phyloP scores from a whole-genome alignment of 805 yeast genomes.

The Kockiozyma suomiensis region DNA sequence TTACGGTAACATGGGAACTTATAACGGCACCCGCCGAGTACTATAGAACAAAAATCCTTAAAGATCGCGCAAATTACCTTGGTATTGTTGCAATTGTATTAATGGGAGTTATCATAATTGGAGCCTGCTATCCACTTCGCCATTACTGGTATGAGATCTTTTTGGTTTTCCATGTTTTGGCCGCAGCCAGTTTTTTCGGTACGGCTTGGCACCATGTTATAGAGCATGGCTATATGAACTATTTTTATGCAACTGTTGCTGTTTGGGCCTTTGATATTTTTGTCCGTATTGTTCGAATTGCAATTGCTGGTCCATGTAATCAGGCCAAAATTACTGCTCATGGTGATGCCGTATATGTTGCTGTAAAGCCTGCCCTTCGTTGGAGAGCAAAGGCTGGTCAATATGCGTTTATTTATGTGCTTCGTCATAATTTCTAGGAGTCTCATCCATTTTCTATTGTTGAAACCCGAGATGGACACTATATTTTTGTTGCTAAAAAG shows the following conservation, averaged over 20 bases:
- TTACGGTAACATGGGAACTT: not conserved
- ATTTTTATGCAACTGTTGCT: constrained; percentile 51
- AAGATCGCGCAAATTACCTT: too few relatives aligned
- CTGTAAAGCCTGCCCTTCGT: constrained; percentile 16
- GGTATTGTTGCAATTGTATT: constrained; percentile 44
- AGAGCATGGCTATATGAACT: constrained; percentile 47
- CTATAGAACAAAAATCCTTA: too few relatives aligned
- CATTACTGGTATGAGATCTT: constrained; percentile 58
- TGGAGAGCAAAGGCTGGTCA: constrained; percentile 33
- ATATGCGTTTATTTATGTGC: constrained; percentile 32
- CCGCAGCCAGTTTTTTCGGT: constrained; percentile 57
- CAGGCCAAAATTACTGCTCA: too few relatives aligned
- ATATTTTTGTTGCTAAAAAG: constrained; percentile 20
- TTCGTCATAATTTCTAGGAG: constrained; percentile 29
- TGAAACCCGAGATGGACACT: constrained; percentile 15
- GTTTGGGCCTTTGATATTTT: constrained; percentile 74
- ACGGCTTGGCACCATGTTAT: constrained; percentile 62
- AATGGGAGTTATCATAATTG: constrained; percentile 6
- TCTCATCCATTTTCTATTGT: constrained; percentile 29
- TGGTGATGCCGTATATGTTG: constrained; percentile 18
- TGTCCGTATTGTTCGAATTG: constrained; percentile 56
- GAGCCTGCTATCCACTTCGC: constrained; percentile 13
- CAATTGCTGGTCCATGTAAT: constrained; percentile 32
- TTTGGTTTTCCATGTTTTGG: constrained; percentile 56
- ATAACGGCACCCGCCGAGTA: too few relatives aligned